phyloP scores from a whole-genome alignment of 768 basidiomycete species.

The Lactarius akahatsu region DNA sequence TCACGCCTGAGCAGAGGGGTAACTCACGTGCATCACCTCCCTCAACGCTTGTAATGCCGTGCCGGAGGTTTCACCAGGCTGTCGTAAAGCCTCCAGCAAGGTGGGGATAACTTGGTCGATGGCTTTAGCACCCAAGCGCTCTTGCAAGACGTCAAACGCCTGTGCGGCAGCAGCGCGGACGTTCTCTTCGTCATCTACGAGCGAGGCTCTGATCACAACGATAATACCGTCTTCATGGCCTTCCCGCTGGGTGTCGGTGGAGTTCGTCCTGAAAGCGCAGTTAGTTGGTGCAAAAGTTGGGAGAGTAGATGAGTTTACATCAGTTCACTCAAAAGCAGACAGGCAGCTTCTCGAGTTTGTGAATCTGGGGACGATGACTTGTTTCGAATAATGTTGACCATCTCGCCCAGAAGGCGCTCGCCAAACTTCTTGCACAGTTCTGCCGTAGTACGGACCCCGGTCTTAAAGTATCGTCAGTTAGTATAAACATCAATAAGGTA shows the following conservation, averaged over 20 bases:
- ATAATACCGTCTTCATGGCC: slow-evolving; percentile 89
- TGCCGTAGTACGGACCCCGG: slow-evolving; percentile 79
- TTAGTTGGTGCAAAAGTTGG: slow-evolving; percentile 6
- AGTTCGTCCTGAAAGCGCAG: slow-evolving; percentile 62
- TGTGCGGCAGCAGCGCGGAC: slow-evolving; percentile 89
- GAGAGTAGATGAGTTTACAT: slow-evolving; percentile 53
- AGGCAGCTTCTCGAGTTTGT: slow-evolving; percentile 78
- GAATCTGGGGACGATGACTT: slow-evolving; percentile 62
- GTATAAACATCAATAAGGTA: background rate
- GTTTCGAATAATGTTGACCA: slow-evolving; percentile 73
- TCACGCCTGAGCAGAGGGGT: background rate
- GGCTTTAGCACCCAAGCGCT: slow-evolving; percentile 83
- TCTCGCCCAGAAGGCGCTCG: slow-evolving; percentile 82
- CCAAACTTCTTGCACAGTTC: slow-evolving; percentile 96
- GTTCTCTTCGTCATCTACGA: slow-evolving; percentile 84
- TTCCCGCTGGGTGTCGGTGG: slow-evolving; percentile 80
- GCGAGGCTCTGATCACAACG: slow-evolving; percentile 72
- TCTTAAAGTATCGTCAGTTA: slow-evolving; percentile 45
- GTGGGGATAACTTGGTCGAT: slow-evolving; percentile 98
- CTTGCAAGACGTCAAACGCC: slow-evolving; percentile 90
- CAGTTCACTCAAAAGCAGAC: slow-evolving; percentile 81
- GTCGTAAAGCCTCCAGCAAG: slow-evolving; percentile 85
- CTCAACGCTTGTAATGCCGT: slow-evolving; percentile 90
- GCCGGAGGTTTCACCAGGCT: slow-evolving; percentile 91
- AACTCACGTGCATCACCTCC: slow-evolving; percentile 89